Evolutionary conservation across 306 rosid genomes (phyloP), one percentile per base, ranked within the genome.

Genomic region (Crotalaria pallida): DNA sequence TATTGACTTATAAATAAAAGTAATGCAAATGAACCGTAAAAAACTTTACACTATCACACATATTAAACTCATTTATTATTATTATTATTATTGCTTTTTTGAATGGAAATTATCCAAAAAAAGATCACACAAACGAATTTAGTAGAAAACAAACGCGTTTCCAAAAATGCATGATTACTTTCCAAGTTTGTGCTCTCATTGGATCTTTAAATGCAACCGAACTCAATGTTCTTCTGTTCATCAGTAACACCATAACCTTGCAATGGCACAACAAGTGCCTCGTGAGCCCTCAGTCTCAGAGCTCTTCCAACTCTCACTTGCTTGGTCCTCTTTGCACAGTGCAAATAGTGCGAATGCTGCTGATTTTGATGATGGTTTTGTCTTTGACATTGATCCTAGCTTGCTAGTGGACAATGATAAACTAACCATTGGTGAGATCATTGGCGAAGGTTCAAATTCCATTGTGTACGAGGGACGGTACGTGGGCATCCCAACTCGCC

Each of bases 371-470:
- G 15, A 24, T 18, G 72, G 31, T 10, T 82, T 74, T 79, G 55
- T 63, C 57, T 71, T 85, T 72, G 67, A 56, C 13, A 67, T 82
- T 61, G 78, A 74, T 67, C 78, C 72, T 7, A 71, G 62, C 65
- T 62, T 80, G 69, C 81, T 82, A 3, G 69, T 82, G 43, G 80
- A 85, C 61, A 64, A 40, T 31, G 21, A 41, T n/a, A 2, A 58
- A 11, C 31, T 83, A 60, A 23, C 24, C 62, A 45, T 75, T 69
- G 82, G 87, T 47, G 23, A 27, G 26, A 7, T 52, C 47, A 77
- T 83, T 44, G 82, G 80, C n/a, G 85, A 77, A 67, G 90, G 87
- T 26, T 75, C 78, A 7, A 36, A 58, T 62, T 76, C 85, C 63
- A 23, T 60, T 45, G 85, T 83, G 40, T 67, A 67, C 40, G 69